These are phyloP conservation scores for Trichoderma simmonsii DNA, from an alignment of 2,329 filamentous ascomycete genomes.

Conservation along the genomic window DNA sequence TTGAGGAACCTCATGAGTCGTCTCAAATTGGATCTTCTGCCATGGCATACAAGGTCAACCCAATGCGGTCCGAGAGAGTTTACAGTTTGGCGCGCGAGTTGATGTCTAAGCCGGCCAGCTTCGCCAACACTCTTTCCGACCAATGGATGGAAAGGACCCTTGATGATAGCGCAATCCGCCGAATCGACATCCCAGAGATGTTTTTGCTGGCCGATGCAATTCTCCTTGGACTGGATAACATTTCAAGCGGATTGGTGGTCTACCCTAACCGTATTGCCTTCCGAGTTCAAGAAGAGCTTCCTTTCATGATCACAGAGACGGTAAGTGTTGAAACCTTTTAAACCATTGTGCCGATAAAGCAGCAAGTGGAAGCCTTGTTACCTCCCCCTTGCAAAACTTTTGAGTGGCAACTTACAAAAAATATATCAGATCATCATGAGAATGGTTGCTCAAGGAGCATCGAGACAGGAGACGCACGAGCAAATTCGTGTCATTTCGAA, in stretches of 20 bases:
- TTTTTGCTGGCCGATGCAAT: constrained; percentile 69
- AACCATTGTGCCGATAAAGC: no score
- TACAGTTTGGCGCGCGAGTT: background rate
- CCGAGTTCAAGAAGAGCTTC: constrained; percentile 67
- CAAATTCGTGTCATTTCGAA: constrained; percentile 79
- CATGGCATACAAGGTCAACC: background rate
- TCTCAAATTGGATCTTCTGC: constrained; percentile 11
- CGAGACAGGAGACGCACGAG: constrained; percentile 55
- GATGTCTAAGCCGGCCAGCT: constrained; percentile 1
- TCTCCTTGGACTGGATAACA: constrained; percentile 64
- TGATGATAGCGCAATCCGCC: constrained; percentile 62
- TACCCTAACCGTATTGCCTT: constrained; percentile 70
- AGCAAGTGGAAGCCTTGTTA: background rate
- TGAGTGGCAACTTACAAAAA: background rate
- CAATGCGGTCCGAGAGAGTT: background rate
- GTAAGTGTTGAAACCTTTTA: background rate
- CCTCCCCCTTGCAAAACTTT: background rate
- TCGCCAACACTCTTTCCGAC: constrained; percentile 5
- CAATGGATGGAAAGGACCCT: constrained; percentile 65
- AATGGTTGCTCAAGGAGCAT: constrained; percentile 63
- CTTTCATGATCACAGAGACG: constrained; percentile 71
- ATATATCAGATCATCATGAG: constrained; percentile 65
- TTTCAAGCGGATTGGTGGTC: constrained; percentile 67
- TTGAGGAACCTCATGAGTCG: constrained; percentile 57
- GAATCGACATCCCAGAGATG: constrained; percentile 44